Conservation (phyloP, 306 rosid species). For the Purshia tridentata region DNA sequence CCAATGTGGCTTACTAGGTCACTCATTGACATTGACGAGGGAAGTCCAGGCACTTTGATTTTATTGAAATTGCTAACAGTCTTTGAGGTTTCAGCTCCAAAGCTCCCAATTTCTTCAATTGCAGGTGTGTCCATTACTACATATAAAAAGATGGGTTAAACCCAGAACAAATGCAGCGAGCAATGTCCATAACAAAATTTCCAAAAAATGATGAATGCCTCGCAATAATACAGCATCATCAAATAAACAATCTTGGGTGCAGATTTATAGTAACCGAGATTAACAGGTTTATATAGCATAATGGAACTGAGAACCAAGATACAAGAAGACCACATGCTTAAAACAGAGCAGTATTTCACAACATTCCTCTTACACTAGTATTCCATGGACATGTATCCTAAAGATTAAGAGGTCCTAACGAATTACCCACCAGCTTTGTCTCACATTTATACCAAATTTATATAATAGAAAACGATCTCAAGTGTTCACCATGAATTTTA, state of each 20-base stretch:
- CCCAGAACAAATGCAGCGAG: neutral
- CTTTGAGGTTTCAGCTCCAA: constrained; percentile 44
- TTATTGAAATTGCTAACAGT: constrained; percentile 48
- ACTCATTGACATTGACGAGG: constrained; percentile 65
- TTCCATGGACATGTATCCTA: neutral
- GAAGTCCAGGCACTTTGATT: constrained; percentile 64
- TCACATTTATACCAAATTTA: neutral
- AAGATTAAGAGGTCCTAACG: neutral
- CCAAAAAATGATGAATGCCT: neutral
- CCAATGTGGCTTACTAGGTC: constrained; percentile 65
- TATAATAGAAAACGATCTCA: neutral
- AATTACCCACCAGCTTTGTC: neutral
- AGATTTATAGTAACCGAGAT: neutral
- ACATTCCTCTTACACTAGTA: neutral
- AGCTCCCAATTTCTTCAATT: constrained; percentile 33
- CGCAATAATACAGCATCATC: neutral
- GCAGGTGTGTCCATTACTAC: constrained; percentile 38
- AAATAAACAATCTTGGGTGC: neutral
- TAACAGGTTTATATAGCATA: neutral
- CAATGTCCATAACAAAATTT: neutral
- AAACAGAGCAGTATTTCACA: neutral
- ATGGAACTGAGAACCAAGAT: neutral
- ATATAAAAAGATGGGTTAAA: constrained; percentile 12
- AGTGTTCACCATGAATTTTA: too few relatives aligned
- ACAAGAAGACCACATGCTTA: neutral